A percentile compares a stretch with the other conserved stretches of the same genome.
These are phyloP conservation scores for Cercospora berteroae DNA, from an alignment of 2,329 filamentous ascomycete species.

Conservation along the genomic window DNA sequence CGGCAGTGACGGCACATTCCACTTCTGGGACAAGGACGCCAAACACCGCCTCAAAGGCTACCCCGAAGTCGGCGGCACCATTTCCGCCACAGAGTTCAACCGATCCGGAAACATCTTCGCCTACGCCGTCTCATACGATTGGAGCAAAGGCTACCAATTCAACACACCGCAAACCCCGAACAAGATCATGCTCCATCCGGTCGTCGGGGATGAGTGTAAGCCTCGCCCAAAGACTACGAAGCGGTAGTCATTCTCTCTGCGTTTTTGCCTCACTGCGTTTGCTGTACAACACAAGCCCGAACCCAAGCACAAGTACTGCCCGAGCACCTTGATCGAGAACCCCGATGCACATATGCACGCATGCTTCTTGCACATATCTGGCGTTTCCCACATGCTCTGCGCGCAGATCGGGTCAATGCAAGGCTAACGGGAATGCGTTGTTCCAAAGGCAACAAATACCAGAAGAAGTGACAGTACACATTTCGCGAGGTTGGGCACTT, in stretches of 20 bases:
- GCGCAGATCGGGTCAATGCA: background rate
- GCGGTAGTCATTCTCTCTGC: conserved; percentile 37
- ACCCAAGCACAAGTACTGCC: background rate
- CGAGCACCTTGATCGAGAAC: background rate
- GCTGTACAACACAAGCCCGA: background rate
- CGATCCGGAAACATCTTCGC: conserved; percentile 65
- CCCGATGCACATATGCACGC: background rate
- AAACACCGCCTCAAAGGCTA: conserved; percentile 64
- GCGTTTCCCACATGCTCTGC: background rate
- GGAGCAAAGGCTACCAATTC: conserved; percentile 89
- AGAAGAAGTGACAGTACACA: background rate
- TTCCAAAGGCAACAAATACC: background rate
- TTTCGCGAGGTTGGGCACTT: background rate
- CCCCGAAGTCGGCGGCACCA: conserved; percentile 65
- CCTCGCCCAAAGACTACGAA: conserved; percentile 49
- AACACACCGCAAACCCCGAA: conserved; percentile 65
- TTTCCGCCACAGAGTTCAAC: conserved; percentile 90
- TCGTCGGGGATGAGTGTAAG: conserved; percentile 51
- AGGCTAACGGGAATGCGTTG: background rate
- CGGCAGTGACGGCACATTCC: conserved; percentile 92
- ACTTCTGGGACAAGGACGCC: conserved; percentile 78
- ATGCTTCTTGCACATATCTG: background rate
- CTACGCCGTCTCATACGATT: conserved; percentile 87
- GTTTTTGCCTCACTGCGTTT: background rate
- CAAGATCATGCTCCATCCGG: conserved; percentile 53